Evolutionary conservation across 176 grass and related monocot species (phyloP).

Genomic region (Juncus inflexus): DNA sequence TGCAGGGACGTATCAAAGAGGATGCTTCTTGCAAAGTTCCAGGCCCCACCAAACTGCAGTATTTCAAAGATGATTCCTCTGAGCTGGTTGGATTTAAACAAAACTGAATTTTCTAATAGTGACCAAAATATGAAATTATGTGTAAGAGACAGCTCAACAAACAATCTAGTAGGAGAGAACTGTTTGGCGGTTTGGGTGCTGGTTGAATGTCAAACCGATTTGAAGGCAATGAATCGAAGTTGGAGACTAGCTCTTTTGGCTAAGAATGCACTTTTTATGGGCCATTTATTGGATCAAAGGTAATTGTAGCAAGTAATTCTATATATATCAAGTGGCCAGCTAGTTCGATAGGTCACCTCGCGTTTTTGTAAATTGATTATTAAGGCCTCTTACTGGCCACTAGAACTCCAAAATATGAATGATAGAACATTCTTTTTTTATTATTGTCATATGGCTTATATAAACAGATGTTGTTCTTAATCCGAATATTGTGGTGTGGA

Average conservation of each 20-base stretch:
- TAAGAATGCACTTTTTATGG: constrained; percentile 49
- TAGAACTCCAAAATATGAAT: too few species aligned
- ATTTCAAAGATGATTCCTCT: constrained; percentile 71
- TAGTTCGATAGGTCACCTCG: too few species aligned
- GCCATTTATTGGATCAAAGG: constrained; percentile 74
- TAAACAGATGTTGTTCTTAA: too few species aligned
- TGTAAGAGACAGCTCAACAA: too few species aligned
- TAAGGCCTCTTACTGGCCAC: too few species aligned
- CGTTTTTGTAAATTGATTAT: too few species aligned
- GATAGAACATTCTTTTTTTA: too few species aligned
- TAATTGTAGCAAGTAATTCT: constrained; percentile 18
- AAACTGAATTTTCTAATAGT: constrained; percentile 34
- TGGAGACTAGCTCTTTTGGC: constrained; percentile 75
- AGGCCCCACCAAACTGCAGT: constrained; percentile 36
- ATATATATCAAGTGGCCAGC: too few species aligned
- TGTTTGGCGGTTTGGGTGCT: constrained; percentile 73
- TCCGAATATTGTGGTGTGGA: too few species aligned
- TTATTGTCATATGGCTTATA: too few species aligned
- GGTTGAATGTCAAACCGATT: constrained; percentile 60
- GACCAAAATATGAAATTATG: not conserved
- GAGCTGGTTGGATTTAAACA: constrained; percentile 50
- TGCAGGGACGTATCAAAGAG: constrained; percentile 50
- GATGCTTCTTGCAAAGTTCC: constrained; percentile 36
- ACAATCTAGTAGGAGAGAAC: too few species aligned
- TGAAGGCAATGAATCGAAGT: constrained; percentile 38